Evolutionary conservation across 2,329 filamentous ascomycete species (phyloP).

Genomic region (Colletotrichum costaricense): DNA sequence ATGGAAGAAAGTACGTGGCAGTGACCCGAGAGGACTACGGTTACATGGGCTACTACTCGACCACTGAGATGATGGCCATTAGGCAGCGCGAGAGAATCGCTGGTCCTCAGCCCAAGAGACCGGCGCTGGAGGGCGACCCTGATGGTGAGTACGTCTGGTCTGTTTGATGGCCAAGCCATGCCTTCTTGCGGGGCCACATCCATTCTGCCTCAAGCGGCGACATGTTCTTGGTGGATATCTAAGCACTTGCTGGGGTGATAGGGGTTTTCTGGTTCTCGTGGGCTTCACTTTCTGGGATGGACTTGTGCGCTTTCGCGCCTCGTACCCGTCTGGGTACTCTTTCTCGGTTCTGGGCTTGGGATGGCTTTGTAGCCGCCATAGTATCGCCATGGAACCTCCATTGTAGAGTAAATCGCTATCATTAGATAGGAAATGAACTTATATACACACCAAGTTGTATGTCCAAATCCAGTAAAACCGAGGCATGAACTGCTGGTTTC

Average conservation of each 20-base stretch:
- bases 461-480: too few species aligned
- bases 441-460: too few species aligned
- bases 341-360: conserved; percentile 1
- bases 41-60: neutral
- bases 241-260: neutral
- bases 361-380: neutral
- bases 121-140: neutral
- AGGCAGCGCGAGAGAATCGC: neutral
- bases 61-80: neutral
- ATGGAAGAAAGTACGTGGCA: too few species aligned
- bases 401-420: neutral
- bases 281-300: neutral
- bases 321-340: neutral
- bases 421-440: neutral
- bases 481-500: neutral
- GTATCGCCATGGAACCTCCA: neutral
- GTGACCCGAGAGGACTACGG: neutral
- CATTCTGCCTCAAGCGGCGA: neutral
- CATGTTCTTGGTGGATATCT: neutral
- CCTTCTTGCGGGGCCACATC: neutral
- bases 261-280: neutral
- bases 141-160: neutral
- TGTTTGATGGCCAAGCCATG: neutral
- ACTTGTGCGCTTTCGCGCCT: neutral
- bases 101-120: neutral